Base-by-base conservation (phyloP, 2,329 filamentous ascomycete species). In the Graphilbum fragrans region DNA sequence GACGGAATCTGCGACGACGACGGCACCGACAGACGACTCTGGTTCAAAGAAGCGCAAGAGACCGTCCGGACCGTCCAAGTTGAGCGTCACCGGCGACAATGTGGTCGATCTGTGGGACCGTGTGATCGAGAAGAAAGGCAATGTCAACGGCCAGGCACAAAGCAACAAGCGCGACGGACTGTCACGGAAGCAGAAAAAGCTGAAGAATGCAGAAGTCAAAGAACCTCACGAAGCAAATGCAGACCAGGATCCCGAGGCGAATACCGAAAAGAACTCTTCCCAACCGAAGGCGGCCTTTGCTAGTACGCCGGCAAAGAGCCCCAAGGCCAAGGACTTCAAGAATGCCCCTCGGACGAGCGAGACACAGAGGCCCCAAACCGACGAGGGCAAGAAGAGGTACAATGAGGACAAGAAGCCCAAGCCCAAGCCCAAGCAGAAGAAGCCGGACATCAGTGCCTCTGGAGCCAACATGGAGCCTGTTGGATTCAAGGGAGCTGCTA, bases 71-170 rank as follows among this genome's bases (percentile, higher is more conserved):
- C 18, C 36, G 37, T 40, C 25, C 29, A 20, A 40, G 19, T 12
- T 21, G 4, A 17, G 33, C n/a, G 76, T 88, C 47, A 86, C 76
- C 18, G 61, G 70, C 8, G 70, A 70, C 3, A 92, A 93, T 58
- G 70, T 94, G 21, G 79, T 77, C 42, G 77, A 84, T 49, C 67
- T 94, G 49, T 94, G 84, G 70, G 82, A 82, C 52, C 73, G 75
- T 44, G 75, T 92, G 46, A 82, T 94, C 50, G 85, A 90, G 53
- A 78, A 79, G 7, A 80, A 76, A 53, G 62, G 9, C 11, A 22
- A 6, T 7, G 14, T 10, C 29, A 31, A 16, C 29, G 20, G 29
- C 6, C 14, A 5, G 31, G n/a, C 5, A 9, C 7, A 12, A 27
- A 7, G 2, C 18, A 39, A 18, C 51, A 37, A 54, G 32, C n/a